These are phyloP conservation scores for Lactifluus piperatus DNA, from an alignment of 768 basidiomycete species.

Conservation along the genomic window DNA sequence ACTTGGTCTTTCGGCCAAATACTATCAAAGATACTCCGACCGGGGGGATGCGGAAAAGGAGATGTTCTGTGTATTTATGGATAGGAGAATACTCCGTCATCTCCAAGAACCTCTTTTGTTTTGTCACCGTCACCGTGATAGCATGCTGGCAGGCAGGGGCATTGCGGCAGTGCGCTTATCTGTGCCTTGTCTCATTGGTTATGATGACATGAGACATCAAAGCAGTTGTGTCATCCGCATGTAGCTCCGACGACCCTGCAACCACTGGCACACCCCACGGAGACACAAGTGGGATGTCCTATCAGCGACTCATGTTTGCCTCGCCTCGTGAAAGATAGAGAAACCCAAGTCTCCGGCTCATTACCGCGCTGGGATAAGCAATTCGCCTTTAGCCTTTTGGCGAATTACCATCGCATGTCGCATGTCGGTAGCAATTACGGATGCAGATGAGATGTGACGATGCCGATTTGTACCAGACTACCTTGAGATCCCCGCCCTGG, in stretches of 20 bases:
- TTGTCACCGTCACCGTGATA: conserved; percentile 4
- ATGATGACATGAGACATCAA: not conserved
- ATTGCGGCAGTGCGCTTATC: conserved; percentile 12
- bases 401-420: conserved; percentile 19
- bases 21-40: conserved; percentile 21
- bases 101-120: not conserved
- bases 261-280: conserved; percentile 10
- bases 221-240: conserved; percentile 1
- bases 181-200: conserved; percentile 10
- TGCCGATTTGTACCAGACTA: conserved; percentile 11
- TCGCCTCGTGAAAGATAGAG: conserved; percentile 17
- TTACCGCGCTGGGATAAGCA: conserved; percentile 8
- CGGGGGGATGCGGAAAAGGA: conserved; percentile 5
- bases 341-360: conserved; percentile 3
- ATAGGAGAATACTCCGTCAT: conserved; percentile 7
- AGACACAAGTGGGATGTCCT: conserved; percentile 8
- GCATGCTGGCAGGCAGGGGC: conserved; percentile 16
- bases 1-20: conserved; percentile 2
- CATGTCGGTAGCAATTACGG: conserved; percentile 13
- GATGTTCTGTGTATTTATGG: conserved; percentile 4
- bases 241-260: conserved; percentile 14
- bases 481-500: conserved; percentile 14
- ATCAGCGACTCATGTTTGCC: conserved; percentile 16
- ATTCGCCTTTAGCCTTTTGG: conserved; percentile 21
- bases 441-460: conserved; percentile 12